A percentile compares a stretch with the other conserved stretches of the same genome.
phyloP scores from a whole-genome alignment of 2,329 filamentous ascomycete genomes.

The Trichoderma afroharzianum region DNA sequence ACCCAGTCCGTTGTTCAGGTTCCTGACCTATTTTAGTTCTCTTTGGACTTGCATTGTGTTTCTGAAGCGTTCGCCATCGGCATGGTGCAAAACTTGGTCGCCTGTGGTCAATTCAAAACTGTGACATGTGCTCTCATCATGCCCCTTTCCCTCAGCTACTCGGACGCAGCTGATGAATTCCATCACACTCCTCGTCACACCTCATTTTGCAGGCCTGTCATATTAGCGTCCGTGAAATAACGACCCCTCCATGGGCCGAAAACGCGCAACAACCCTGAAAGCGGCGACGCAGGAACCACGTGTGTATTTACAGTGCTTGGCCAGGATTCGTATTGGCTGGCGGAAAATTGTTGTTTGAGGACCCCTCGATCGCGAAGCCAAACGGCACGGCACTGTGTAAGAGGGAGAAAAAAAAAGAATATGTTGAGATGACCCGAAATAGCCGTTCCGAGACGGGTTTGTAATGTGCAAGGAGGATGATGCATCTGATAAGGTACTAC shows the following conservation, averaged over 20 bases:
- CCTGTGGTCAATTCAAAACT: neutral
- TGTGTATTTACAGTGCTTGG: constrained; percentile 1
- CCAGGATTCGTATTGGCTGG: neutral
- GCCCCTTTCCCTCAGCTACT: neutral
- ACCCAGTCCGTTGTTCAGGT: neutral
- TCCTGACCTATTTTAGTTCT: neutral
- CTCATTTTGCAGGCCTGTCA: neutral
- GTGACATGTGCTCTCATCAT: neutral
- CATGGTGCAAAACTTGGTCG: neutral
- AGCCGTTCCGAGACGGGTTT: neutral
- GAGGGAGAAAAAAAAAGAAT: neutral
- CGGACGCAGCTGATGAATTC: no score
- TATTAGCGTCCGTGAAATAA: neutral
- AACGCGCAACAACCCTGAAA: constrained; percentile 7
- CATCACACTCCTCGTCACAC: neutral
- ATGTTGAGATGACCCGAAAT: neutral
- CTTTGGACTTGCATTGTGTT: neutral
- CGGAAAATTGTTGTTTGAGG: neutral
- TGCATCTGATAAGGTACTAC: neutral
- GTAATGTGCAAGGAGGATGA: neutral
- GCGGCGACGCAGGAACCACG: constrained; percentile 14
- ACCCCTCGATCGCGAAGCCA: neutral
- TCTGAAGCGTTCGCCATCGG: neutral
- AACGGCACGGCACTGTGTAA: neutral
- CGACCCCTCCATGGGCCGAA: constrained; percentile 10